These are phyloP conservation scores for Candida wancherniae DNA, from an alignment of 805 yeast species.

Conservation along the genomic window DNA sequence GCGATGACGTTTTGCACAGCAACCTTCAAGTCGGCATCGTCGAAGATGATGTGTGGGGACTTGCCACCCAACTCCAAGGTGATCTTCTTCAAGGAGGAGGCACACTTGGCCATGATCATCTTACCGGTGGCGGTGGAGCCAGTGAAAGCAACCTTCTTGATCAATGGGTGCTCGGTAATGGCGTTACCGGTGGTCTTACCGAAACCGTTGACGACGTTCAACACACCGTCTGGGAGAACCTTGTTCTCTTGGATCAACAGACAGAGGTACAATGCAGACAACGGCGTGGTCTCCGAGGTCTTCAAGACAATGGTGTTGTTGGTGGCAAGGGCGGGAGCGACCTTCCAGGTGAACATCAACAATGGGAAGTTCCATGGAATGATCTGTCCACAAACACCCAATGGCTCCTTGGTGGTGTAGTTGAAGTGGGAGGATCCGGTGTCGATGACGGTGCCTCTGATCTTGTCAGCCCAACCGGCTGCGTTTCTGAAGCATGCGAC, in stretches of 20 bases:
- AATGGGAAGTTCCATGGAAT: conserved; percentile 98
- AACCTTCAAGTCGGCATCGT: conserved; percentile 74
- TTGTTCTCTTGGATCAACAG: conserved; percentile 74
- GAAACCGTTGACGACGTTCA: conserved; percentile 81
- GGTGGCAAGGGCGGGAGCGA: conserved; percentile 88
- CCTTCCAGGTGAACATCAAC: conserved; percentile 91
- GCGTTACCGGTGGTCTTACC: conserved; percentile 85
- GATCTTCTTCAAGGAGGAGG: conserved; percentile 73
- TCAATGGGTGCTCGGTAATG: conserved; percentile 68
- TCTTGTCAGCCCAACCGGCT: conserved; percentile 91
- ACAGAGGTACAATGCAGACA: conserved; percentile 76
- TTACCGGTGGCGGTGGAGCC: conserved; percentile 93
- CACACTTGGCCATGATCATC: conserved; percentile 75
- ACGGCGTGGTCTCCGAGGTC: conserved; percentile 89
- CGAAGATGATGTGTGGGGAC: conserved; percentile 85
- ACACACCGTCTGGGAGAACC: conserved; percentile 78
- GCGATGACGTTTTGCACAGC: conserved; percentile 71
- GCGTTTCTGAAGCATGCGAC: conserved; percentile 71
- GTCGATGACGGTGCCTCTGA: conserved; percentile 69
- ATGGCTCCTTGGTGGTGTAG: conserved; percentile 81
- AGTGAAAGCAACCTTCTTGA: conserved; percentile 90
- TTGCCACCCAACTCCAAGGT: conserved; percentile 96
- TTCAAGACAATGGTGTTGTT: conserved; percentile 87
- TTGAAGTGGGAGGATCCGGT: conserved; percentile 70
- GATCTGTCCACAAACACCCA: conserved; percentile 93